phyloP scores from a whole-genome alignment of 495 filamentous ascomycete genomes.

The Amniculicola lignicola region DNA sequence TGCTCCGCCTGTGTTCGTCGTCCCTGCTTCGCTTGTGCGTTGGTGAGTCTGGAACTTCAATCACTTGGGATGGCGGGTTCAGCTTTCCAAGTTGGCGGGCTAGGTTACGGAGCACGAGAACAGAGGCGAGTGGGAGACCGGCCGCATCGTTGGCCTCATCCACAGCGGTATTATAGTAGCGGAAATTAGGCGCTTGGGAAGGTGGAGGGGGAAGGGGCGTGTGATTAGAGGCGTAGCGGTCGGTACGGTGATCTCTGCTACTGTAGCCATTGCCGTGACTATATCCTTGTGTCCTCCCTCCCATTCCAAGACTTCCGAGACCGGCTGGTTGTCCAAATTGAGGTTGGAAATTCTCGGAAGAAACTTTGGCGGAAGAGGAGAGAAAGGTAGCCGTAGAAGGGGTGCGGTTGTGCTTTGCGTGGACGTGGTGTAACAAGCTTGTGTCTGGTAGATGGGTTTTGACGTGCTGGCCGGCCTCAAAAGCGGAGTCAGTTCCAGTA shows the following conservation, averaged over 20 bases:
- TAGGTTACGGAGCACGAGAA: slow-evolving; percentile 84
- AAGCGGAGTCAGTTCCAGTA: slow-evolving; percentile 47
- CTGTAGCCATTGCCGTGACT: slow-evolving; percentile 46
- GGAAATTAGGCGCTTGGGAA: slow-evolving; percentile 47
- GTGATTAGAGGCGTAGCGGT: not conserved
- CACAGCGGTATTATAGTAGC: slow-evolving; percentile 61
- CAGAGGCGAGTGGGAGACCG: slow-evolving; percentile 80
- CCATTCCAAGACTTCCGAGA: slow-evolving; percentile 23
- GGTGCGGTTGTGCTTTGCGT: slow-evolving; percentile 36
- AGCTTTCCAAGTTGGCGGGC: slow-evolving; percentile 47
- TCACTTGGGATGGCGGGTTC: slow-evolving; percentile 8
- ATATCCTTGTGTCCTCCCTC: not conserved
- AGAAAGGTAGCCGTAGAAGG: slow-evolving; percentile 18
- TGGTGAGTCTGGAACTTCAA: slow-evolving; percentile 17
- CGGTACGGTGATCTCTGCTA: slow-evolving; percentile 6
- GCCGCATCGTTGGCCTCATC: slow-evolving; percentile 79
- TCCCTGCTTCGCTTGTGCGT: slow-evolving; percentile 13
- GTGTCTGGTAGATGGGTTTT: slow-evolving; percentile 61
- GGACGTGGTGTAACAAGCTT: slow-evolving; percentile 33
- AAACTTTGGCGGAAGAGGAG: slow-evolving; percentile 16
- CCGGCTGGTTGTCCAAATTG: slow-evolving; percentile 25
- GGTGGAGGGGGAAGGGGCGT: slow-evolving; percentile 42
- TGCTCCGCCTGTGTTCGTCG: slow-evolving; percentile 18
- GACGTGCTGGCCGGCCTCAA: slow-evolving; percentile 56
- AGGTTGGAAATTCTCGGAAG: slow-evolving; percentile 29